phyloP scores from a whole-genome alignment of 2,329 filamentous ascomycete species.

The Ascochyta fabae region DNA sequence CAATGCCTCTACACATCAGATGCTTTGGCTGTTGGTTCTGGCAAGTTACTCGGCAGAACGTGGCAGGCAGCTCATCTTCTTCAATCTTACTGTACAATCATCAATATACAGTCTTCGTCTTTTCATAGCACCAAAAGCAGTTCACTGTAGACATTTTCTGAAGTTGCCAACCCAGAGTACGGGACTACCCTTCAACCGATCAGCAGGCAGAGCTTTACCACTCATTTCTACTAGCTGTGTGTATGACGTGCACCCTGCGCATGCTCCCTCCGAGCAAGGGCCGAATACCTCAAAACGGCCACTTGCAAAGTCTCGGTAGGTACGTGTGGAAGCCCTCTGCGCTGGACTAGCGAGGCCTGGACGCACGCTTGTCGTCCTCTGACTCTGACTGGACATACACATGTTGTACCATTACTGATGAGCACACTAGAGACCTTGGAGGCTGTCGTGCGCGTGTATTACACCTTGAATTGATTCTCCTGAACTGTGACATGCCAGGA shows the following conservation, averaged over 20 bases:
- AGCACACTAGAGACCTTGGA: conserved; percentile 9
- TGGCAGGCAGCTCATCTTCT: no score
- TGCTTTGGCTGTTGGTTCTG: no score
- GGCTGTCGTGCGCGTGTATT: conserved; percentile 16
- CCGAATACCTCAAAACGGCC: background rate
- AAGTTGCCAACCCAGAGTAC: no score
- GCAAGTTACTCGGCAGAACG: no score
- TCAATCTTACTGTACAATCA: no score
- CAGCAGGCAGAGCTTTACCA: no score
- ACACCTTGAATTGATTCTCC: conserved; percentile 8
- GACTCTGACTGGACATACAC: conserved; percentile 4
- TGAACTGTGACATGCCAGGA: conserved; percentile 8
- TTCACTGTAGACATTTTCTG: no score
- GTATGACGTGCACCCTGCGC: background rate
- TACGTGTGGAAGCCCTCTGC: background rate
- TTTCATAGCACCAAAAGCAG: no score
- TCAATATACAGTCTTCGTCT: no score
- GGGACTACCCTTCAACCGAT: no score
- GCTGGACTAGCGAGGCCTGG: background rate
- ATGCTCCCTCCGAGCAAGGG: background rate
- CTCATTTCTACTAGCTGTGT: no score
- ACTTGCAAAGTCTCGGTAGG: background rate
- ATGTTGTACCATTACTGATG: conserved; percentile 15
- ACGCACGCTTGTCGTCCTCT: conserved; percentile 1
- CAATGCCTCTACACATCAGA: no score